These are phyloP conservation scores for Sporisorium sorghi DNA, from an alignment of 1,284 basidiomycete species.

Conservation along the genomic window DNA sequence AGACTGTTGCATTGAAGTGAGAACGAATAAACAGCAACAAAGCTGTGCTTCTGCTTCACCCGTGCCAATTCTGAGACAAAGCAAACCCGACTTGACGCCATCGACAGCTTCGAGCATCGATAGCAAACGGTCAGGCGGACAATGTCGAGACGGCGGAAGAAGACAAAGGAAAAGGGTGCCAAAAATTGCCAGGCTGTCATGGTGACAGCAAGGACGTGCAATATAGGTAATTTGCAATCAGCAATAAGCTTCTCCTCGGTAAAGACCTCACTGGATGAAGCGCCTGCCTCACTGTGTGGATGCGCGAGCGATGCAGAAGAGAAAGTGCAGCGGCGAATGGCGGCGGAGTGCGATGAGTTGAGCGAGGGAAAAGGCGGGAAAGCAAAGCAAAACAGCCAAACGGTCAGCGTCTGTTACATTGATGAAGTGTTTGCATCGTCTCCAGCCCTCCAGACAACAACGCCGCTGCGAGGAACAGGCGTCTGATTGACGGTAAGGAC, in stretches of 20 bases:
- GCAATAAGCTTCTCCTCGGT: slow-evolving; percentile 67
- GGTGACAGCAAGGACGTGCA: slow-evolving; percentile 62
- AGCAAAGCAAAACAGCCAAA: slow-evolving; percentile 1
- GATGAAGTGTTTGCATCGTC: neutral
- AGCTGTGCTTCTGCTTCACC: slow-evolving; percentile 19
- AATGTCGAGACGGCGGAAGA: slow-evolving; percentile 24
- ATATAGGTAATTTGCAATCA: slow-evolving; percentile 68
- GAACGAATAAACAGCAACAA: neutral
- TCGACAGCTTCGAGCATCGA: slow-evolving; percentile 29
- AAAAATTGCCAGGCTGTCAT: slow-evolving; percentile 65
- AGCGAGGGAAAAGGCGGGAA: neutral
- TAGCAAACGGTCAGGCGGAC: neutral
- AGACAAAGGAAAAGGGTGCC: slow-evolving; percentile 41
- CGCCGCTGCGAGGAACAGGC: neutral
- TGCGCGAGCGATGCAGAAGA: slow-evolving; percentile 16
- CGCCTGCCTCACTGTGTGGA: slow-evolving; percentile 59
- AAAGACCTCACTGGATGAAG: slow-evolving; percentile 66
- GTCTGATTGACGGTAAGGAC: neutral
- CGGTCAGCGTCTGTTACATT: slow-evolving; percentile 2
- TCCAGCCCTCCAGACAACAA: neutral
- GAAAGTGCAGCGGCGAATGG: neutral
- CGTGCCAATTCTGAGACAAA: slow-evolving; percentile 7
- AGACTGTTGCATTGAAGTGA: neutral
- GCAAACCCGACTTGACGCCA: neutral
- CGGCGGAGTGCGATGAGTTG: too few relatives aligned